Base-by-base conservation (phyloP, 495 filamentous ascomycete species). In the Podospora comata region DNA sequence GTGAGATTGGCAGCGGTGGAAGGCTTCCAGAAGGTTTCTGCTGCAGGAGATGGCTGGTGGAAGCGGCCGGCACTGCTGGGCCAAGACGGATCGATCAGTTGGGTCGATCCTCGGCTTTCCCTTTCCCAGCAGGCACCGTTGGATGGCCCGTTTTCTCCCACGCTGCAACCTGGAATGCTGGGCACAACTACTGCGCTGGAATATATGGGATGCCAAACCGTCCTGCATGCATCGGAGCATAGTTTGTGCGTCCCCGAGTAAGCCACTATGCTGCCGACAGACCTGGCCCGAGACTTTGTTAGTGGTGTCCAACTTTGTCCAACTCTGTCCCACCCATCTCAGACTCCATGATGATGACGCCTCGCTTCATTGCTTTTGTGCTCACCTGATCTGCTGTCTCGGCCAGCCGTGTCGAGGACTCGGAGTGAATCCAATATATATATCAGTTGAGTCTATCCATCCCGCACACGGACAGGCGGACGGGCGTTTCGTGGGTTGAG, bases 1-100 rank as follows among this genome's bases (percentile, higher is more conserved):
- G 58, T 61, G 58, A 63, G 53, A 65, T 65, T 66, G 54, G 68
- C 67, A 70, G 39, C 39, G 15, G 15, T 48, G 39, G 39, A 48
- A 26, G 34, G 34, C 63, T 74, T 74, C 72, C 66, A 67, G 72
- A 74, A 72, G 56, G 16, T 23, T 69, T 70, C 68, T 67, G 18
- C 59, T 68, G 65, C 65, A 60, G 54, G 27, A 65, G 58, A 67
- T 44, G 62, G 28, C 34, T 28, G 5, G 39, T 28, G 34, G 61
- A 65, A 68, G 53, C 13, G n/a, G 55, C 55, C 55, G 55, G 55
- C 55, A 58, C n/a, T 58, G 55, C 55, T 18, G n/a, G n/a, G 55
- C 55, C 55, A 58, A 58, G 55, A 54, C 67, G 56, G 62, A 55
- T 53, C 19, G 62, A 11, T 54, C 62, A 54, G 27, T 28, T 6